Conservation (phyloP, 495 filamentous ascomycete genomes). For the Lasiosphaeria miniovina region DNA sequence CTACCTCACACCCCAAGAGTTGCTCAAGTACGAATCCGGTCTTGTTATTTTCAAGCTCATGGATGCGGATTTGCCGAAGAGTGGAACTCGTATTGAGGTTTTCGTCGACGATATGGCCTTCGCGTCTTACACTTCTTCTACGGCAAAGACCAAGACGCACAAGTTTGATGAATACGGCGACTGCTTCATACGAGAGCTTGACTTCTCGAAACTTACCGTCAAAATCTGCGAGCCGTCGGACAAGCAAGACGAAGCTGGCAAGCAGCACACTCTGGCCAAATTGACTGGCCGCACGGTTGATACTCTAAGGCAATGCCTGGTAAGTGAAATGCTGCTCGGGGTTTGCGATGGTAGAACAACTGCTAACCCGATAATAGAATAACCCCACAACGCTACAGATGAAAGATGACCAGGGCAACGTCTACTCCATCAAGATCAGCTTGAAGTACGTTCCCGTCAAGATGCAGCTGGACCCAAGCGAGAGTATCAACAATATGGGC, state of each 20-base stretch:
- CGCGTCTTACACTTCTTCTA: slow-evolving; percentile 79
- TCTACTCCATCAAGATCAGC: slow-evolving; percentile 81
- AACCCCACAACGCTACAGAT: slow-evolving; percentile 80
- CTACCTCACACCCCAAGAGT: slow-evolving; percentile 70
- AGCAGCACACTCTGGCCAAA: slow-evolving; percentile 74
- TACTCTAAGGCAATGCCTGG: slow-evolving; percentile 80
- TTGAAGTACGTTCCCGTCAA: slow-evolving; percentile 89
- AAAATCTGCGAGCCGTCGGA: slow-evolving; percentile 73
- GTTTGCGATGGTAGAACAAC: not conserved
- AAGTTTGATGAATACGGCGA: slow-evolving; percentile 90
- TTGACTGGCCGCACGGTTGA: slow-evolving; percentile 81
- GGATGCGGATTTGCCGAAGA: slow-evolving; percentile 75
- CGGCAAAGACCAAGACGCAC: slow-evolving; percentile 59
- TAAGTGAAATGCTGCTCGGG: slow-evolving; percentile 41
- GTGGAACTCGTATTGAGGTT: slow-evolving; percentile 77
- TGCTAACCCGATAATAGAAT: slow-evolving; percentile 53
- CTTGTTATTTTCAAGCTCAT: slow-evolving; percentile 93
- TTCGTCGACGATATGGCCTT: slow-evolving; percentile 93
- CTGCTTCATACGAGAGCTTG: slow-evolving; percentile 92
- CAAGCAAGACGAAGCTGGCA: slow-evolving; percentile 64
- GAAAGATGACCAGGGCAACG: slow-evolving; percentile 68
- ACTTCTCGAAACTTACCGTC: slow-evolving; percentile 89
- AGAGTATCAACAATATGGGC: slow-evolving; percentile 99
- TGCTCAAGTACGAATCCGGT: slow-evolving; percentile 82
- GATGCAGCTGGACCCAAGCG: slow-evolving; percentile 90